Conservation (phyloP, 805 yeast genomes). For the Kregervanrija fluxuum region DNA sequence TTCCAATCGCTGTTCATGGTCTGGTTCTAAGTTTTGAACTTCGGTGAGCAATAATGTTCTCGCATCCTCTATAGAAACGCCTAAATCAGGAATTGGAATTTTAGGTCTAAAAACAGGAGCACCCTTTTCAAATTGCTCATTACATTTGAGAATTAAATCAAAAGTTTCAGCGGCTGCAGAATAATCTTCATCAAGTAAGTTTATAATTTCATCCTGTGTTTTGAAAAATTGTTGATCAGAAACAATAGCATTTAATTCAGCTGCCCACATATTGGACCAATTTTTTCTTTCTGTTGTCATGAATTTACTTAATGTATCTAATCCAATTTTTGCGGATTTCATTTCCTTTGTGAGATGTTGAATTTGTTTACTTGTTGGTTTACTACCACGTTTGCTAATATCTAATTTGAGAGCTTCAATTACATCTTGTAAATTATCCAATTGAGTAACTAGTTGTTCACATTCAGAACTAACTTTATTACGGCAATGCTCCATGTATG, state of each 20-base stretch:
- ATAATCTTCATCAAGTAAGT: conserved; percentile 75
- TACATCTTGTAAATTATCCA: conserved; percentile 87
- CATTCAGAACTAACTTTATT: conserved; percentile 67
- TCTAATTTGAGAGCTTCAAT: conserved; percentile 86
- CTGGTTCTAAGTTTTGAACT: conserved; percentile 71
- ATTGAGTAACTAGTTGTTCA: conserved; percentile 63
- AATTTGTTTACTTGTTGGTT: conserved; percentile 70
- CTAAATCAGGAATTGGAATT: conserved; percentile 42
- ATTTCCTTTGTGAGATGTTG: conserved; percentile 61
- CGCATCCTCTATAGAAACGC: conserved; percentile 47
- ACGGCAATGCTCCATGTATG: conserved; percentile 73
- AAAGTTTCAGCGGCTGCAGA: conserved; percentile 76
- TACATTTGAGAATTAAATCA: conserved; percentile 71
- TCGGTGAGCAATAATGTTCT: conserved; percentile 77
- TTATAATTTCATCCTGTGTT: conserved; percentile 78
- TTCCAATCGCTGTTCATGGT: conserved; percentile 77
- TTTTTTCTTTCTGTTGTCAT: conserved; percentile 66
- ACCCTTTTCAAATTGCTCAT: conserved; percentile 66
- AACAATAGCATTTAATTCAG: conserved; percentile 80
- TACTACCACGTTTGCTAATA: conserved; percentile 85
- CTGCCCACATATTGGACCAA: conserved; percentile 91
- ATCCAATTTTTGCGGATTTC: conserved; percentile 42
- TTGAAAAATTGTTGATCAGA: conserved; percentile 92
- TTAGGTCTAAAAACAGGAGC: conserved; percentile 34
- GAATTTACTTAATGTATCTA: conserved; percentile 50